Evolutionary conservation across 148 eudicot species (phyloP).

Genomic region (Euryodendron excelsum): DNA sequence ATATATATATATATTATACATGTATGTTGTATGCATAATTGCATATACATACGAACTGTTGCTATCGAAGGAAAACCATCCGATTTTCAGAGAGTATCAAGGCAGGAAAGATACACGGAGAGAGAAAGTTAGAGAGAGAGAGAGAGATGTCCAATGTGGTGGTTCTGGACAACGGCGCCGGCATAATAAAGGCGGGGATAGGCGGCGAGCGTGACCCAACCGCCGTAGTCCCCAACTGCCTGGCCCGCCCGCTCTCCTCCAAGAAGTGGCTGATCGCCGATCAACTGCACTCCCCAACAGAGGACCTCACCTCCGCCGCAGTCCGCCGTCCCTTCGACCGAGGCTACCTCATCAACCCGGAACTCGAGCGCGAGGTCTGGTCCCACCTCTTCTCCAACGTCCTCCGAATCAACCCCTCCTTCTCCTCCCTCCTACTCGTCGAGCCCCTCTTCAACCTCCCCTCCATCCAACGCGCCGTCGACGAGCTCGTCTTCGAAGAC

Average conservation of each 20-base stretch:
- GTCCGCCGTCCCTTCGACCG: conserved; percentile 90
- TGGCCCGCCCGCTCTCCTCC: conserved; percentile 53
- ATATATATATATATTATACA: too few relatives aligned
- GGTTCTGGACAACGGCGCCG: conserved; percentile 93
- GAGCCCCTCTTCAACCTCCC: conserved; percentile 70
- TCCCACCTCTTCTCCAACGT: conserved; percentile 63
- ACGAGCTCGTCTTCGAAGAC: conserved; percentile 80
- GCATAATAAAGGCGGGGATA: conserved; percentile 71
- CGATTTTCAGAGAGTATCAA: too few relatives aligned
- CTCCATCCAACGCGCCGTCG: conserved; percentile 48
- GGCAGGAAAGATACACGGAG: too few relatives aligned
- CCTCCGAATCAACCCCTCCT: conserved; percentile 28
- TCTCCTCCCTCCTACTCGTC: conserved; percentile 62
- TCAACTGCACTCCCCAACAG: conserved; percentile 44
- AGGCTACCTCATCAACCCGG: conserved; percentile 80
- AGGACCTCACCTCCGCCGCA: conserved; percentile 79
- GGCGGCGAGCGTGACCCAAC: conserved; percentile 83
- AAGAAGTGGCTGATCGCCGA: conserved; percentile 58
- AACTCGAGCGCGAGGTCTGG: conserved; percentile 81
- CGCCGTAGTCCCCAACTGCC: conserved; percentile 69
- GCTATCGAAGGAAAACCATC: too few relatives aligned
- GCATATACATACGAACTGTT: too few relatives aligned
- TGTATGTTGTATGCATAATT: too few relatives aligned
- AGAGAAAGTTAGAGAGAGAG: too few relatives aligned
- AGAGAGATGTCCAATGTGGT: too few relatives aligned